Percentiles rank a stretch among this genome's conserved stretches.
Evolutionary conservation across 306 rosid genomes (phyloP).

Genomic region (Carpinus viminea): DNA sequence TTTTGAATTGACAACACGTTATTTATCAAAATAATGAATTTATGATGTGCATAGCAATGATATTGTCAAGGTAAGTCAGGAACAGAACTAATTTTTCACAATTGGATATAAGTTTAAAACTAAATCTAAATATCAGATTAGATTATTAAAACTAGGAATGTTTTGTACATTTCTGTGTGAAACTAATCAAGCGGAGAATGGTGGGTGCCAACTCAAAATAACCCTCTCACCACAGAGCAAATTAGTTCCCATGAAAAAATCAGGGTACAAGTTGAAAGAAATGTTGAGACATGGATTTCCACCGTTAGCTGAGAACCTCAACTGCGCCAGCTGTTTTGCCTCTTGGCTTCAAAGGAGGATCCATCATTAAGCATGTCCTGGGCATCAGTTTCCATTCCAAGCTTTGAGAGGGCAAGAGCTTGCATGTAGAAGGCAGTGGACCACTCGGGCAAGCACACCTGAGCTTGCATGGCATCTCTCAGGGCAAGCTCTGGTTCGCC

Average conservation of each 20-base stretch:
- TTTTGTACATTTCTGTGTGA: background rate
- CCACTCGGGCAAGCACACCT: conserved; percentile 96
- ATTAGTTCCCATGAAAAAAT: background rate
- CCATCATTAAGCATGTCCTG: conserved; percentile 98
- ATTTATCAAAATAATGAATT: too few species aligned
- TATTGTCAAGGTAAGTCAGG: too few species aligned
- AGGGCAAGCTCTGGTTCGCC: conserved; percentile 80
- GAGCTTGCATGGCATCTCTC: conserved; percentile 96
- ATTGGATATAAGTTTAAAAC: background rate
- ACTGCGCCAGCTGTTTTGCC: too few species aligned
- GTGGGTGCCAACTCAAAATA: background rate
- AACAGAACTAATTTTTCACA: too few species aligned
- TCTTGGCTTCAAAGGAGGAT: conserved; percentile 63
- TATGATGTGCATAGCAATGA: too few species aligned
- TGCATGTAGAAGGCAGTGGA: conserved; percentile 96
- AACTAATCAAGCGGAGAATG: background rate
- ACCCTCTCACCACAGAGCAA: background rate
- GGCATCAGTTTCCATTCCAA: conserved; percentile 97
- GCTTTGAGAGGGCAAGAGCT: conserved; percentile 90
- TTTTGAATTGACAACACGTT: too few species aligned
- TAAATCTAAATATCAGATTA: background rate
- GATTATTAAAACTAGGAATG: background rate
- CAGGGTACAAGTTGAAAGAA: background rate
- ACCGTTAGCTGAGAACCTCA: too few species aligned
- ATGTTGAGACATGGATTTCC: background rate